These are phyloP conservation scores for Conringia planisiliqua DNA, from an alignment of 345 rosid species.

Conservation along the genomic window DNA sequence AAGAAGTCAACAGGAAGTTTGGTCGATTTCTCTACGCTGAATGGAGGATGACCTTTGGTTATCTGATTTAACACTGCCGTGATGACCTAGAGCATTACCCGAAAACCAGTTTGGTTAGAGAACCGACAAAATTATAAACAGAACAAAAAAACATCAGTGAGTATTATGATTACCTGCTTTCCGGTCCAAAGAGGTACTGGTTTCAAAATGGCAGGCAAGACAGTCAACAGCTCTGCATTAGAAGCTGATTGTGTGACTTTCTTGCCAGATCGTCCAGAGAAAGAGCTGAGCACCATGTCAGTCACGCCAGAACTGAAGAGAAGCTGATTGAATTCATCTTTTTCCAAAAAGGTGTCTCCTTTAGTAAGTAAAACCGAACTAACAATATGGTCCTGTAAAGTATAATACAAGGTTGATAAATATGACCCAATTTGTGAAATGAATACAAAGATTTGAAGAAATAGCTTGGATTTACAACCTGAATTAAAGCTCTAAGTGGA, in stretches of 20 bases:
- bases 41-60: constrained; percentile 71
- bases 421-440: constrained; percentile 6
- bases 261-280: constrained; percentile 51
- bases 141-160: not conserved
- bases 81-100: constrained; percentile 49
- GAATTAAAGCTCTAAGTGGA: constrained; percentile 87
- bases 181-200: constrained; percentile 96
- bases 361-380: constrained; percentile 88
- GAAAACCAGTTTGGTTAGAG: not conserved
- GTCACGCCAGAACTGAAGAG: constrained; percentile 81
- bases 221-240: constrained; percentile 46
- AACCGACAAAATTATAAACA: not conserved
- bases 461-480: constrained; percentile 47
- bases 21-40: constrained; percentile 72
- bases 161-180: constrained; percentile 67
- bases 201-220: constrained; percentile 71
- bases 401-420: constrained; percentile 8
- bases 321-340: constrained; percentile 71
- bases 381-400: constrained; percentile 83
- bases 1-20: constrained; percentile 79
- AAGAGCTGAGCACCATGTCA: constrained; percentile 39
- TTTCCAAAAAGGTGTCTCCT: constrained; percentile 78
- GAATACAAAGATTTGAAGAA: constrained; percentile 4
- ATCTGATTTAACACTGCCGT: constrained; percentile 63
- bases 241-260: constrained; percentile 53